Evolutionary conservation across 257 asterid species (phyloP).

Genomic region (Craterostigma plantagineum): DNA sequence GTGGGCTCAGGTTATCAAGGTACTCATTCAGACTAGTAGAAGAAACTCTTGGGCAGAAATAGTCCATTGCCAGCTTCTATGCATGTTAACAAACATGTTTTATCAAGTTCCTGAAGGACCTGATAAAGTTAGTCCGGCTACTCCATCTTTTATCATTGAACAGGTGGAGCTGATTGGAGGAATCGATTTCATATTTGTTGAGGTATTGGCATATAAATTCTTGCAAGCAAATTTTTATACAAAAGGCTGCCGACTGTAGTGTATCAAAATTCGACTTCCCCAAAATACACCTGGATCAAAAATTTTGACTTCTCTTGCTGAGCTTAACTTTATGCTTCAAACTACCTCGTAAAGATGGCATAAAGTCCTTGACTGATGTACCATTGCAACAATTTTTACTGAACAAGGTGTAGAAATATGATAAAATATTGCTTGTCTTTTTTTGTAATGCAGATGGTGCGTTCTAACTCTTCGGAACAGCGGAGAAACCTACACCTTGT

Average conservation of each 20-base stretch:
- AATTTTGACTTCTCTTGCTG: too few species aligned
- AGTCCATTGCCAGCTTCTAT: constrained; percentile 86
- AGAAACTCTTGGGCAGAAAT: constrained; percentile 91
- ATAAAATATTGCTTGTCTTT: constrained; percentile 9
- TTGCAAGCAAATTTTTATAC: background rate
- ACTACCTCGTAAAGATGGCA: too few species aligned
- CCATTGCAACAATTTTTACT: background rate
- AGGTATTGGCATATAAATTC: constrained; percentile 36
- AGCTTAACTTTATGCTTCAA: too few species aligned
- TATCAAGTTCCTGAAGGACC: constrained; percentile 59
- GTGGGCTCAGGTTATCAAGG: constrained; percentile 63
- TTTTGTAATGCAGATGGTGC: constrained; percentile 55
- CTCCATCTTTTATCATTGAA: constrained; percentile 53
- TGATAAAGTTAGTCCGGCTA: constrained; percentile 42
- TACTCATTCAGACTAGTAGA: constrained; percentile 65
- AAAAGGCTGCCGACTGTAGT: background rate
- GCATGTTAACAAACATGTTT: constrained; percentile 90
- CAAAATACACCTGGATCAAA: too few species aligned
- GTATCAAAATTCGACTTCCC: constrained; percentile 3
- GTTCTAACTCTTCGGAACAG: constrained; percentile 81
- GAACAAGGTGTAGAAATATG: background rate
- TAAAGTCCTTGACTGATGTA: background rate
- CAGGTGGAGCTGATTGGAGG: constrained; percentile 97
- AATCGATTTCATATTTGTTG: constrained; percentile 70
- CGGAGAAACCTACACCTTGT: constrained; percentile 84